These are phyloP conservation scores for Taiozyma sp. DNA, from an alignment of 1,139 yeast genomes.

Conservation along the genomic window DNA sequence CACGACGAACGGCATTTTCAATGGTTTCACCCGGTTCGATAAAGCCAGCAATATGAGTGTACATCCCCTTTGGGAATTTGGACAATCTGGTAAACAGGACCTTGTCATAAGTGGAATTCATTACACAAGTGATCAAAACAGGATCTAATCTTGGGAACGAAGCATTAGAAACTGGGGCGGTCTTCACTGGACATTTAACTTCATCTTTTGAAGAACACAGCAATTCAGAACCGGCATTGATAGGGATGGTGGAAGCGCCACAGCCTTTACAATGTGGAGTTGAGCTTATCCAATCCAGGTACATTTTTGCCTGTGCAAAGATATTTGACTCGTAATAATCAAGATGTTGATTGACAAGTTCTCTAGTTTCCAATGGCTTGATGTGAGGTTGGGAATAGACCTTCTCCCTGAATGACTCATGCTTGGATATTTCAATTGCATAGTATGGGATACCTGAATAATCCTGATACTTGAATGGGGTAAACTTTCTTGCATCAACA, in stretches of 20 bases:
- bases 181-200: constrained; percentile 48
- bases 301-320: constrained; percentile 80
- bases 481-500: constrained; percentile 47
- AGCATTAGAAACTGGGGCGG: constrained; percentile 44
- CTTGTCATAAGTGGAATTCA: constrained; percentile 56
- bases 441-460: constrained; percentile 74
- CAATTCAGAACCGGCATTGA: constrained; percentile 82
- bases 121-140: constrained; percentile 79
- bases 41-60: constrained; percentile 89
- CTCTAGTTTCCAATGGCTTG: constrained; percentile 16
- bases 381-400: constrained; percentile 14
- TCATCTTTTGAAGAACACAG: constrained; percentile 43
- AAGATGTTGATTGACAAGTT: constrained; percentile 29
- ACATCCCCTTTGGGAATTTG: constrained; percentile 51
- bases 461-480: constrained; percentile 27
- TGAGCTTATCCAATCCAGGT: constrained; percentile 76
- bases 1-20: constrained; percentile 84
- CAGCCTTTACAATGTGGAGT: constrained; percentile 86
- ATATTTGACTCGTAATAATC: constrained; percentile 53
- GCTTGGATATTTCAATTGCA: constrained; percentile 62
- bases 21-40: constrained; percentile 94
- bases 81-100: constrained; percentile 67
- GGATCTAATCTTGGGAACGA: constrained; percentile 92
- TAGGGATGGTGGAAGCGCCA: constrained; percentile 64
- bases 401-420: constrained; percentile 11